These are phyloP conservation scores for Hypholoma sublateritium DNA, from an alignment of 768 basidiomycete species.

Conservation along the genomic window DNA sequence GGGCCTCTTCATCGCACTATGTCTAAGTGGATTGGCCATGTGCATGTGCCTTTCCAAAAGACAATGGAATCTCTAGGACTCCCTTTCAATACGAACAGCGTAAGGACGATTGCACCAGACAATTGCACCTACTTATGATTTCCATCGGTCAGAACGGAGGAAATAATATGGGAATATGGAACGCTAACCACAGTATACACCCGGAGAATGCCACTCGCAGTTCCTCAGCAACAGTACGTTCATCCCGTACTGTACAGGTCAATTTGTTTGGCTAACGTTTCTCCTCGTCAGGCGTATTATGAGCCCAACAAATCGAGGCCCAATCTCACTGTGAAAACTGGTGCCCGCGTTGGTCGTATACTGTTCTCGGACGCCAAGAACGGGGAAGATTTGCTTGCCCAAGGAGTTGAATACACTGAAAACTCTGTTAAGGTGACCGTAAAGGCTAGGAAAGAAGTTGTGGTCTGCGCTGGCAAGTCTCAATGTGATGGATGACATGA, in stretches of 20 bases:
- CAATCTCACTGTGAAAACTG: slow-evolving; percentile 6
- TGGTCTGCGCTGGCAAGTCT: slow-evolving; percentile 7
- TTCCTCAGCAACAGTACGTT: slow-evolving; percentile 3
- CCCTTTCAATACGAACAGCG: neutral
- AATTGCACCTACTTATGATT: too few species aligned
- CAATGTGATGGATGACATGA: too few species aligned
- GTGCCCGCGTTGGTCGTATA: neutral
- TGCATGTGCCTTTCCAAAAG: neutral
- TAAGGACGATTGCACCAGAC: neutral
- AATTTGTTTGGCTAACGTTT: neutral
- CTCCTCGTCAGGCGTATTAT: slow-evolving; percentile 3
- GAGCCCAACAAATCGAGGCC: slow-evolving; percentile 3
- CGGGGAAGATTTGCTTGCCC: neutral
- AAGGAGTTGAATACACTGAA: neutral
- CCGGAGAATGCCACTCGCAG: slow-evolving; percentile 5
- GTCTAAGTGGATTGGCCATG: neutral
- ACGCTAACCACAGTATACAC: neutral
- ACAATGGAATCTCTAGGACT: neutral
- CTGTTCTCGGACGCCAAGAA: neutral
- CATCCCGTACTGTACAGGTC: slow-evolving; percentile 3
- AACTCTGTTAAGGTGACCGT: neutral
- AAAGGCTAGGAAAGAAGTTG: slow-evolving; percentile 1
- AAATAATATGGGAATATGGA: neutral
- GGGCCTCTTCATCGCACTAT: neutral
- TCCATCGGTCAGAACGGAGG: neutral